Evolutionary conservation across 192 early-diverging fungal species (phyloP).

Genomic region (Podila minutissima): DNA sequence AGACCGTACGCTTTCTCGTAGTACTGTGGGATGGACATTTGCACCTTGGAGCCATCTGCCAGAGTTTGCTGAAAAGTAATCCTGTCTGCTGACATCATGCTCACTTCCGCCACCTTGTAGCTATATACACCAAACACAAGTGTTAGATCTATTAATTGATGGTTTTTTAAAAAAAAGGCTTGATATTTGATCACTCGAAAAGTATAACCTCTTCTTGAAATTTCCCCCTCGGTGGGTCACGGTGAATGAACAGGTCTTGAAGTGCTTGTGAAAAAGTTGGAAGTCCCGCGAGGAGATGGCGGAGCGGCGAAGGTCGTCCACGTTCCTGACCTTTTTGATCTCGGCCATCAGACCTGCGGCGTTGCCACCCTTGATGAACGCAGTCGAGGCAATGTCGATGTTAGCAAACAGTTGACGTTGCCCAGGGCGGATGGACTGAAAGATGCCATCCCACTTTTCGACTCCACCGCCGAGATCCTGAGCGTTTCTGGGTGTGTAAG

Average conservation of each 20-base stretch:
- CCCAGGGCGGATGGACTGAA: conserved; percentile 79
- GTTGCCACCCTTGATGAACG: conserved; percentile 63
- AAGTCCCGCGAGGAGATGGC: background rate
- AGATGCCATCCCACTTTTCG: conserved; percentile 88
- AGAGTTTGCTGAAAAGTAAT: conserved; percentile 73
- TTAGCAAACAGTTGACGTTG: conserved; percentile 65
- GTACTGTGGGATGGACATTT: conserved; percentile 72
- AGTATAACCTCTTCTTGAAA: conserved; percentile 24
- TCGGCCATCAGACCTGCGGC: conserved; percentile 67
- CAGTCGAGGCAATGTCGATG: conserved; percentile 64
- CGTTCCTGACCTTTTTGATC: background rate
- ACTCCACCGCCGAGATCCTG: conserved; percentile 68
- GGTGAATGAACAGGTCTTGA: conserved; percentile 57
- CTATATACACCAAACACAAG: conserved; percentile 55
- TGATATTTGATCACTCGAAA: background rate
- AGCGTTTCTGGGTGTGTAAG: conserved; percentile 17
- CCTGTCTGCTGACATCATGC: conserved; percentile 63
- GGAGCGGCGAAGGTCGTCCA: conserved; percentile 45
- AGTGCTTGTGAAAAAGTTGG: conserved; percentile 13
- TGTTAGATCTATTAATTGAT: too few relatives aligned
- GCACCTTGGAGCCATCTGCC: conserved; percentile 52
- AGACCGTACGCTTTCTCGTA: conserved; percentile 78
- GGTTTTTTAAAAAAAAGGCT: background rate
- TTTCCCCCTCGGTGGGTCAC: conserved; percentile 65
- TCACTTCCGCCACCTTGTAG: conserved; percentile 72